Conservation (phyloP, 1,139 yeast genomes). For the Magnusiomyces tetraspermus region DNA sequence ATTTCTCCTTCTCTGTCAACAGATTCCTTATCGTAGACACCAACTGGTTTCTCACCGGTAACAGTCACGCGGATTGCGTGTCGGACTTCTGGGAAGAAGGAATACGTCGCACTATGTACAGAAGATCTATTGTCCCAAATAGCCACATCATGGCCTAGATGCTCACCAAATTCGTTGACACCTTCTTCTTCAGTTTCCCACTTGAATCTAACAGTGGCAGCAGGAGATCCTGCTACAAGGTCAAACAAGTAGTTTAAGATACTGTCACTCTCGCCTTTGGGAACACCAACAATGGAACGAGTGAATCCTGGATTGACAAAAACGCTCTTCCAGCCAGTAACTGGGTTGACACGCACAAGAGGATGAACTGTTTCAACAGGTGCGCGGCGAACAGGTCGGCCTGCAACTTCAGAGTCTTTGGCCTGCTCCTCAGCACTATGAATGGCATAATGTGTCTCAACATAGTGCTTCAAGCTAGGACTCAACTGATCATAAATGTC, state of each 20-base stretch:
- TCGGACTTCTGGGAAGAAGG: conserved; percentile 39
- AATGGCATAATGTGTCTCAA: conserved; percentile 49
- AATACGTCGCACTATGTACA: conserved; percentile 46
- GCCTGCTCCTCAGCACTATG: conserved; percentile 71
- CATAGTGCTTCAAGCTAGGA: conserved; percentile 46
- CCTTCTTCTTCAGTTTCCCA: conserved; percentile 40
- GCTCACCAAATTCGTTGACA: neutral
- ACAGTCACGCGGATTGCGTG: conserved; percentile 65
- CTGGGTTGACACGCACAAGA: conserved; percentile 59
- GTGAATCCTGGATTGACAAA: conserved; percentile 55
- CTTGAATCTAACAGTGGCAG: conserved; percentile 46
- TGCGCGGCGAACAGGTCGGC: conserved; percentile 55
- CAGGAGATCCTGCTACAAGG: conserved; percentile 45
- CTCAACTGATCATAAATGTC: conserved; percentile 65
- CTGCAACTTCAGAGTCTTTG: conserved; percentile 41
- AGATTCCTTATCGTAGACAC: conserved; percentile 16
- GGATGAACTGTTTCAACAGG: conserved; percentile 57
- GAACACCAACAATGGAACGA: conserved; percentile 53
- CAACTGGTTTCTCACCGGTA: conserved; percentile 40
- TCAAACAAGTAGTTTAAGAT: conserved; percentile 45
- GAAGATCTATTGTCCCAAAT: conserved; percentile 68
- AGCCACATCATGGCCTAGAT: conserved; percentile 40
- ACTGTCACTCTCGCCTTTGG: conserved; percentile 52
- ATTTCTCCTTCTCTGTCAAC: neutral
- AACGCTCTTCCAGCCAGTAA: conserved; percentile 50